Conservation (phyloP, 75 land plant genomes). For the Azolla pinnata region DNA sequence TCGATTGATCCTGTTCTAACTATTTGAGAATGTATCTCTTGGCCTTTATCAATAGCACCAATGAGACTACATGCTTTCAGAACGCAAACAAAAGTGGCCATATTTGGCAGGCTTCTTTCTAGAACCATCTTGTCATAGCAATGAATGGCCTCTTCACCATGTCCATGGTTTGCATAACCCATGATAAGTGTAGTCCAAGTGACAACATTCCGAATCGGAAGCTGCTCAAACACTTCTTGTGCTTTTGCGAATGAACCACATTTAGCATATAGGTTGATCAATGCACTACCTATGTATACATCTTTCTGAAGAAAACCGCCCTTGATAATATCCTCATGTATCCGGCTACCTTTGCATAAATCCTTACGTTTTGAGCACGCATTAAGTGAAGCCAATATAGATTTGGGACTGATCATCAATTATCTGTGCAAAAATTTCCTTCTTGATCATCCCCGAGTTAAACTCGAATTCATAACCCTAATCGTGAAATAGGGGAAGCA, state of each 20-base stretch:
- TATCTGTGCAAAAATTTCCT: no score
- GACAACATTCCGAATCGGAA: slow-evolving; percentile 2
- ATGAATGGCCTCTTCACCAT: not conserved
- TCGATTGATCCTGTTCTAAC: not conserved
- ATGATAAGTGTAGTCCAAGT: not conserved
- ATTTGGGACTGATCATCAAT: no score
- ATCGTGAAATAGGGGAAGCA: no score
- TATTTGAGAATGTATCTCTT: slow-evolving; percentile 1
- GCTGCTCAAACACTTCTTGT: not conserved
- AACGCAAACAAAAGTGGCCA: not conserved
- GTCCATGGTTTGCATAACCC: not conserved
- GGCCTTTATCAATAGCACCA: not conserved
- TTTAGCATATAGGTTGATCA: slow-evolving; percentile 3
- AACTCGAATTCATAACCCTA: no score
- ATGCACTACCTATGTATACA: not conserved
- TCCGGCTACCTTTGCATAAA: no score
- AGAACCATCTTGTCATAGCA: not conserved
- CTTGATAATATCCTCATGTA: no score
- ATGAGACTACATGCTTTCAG: not conserved
- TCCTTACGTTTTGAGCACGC: no score
- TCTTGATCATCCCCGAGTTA: no score
- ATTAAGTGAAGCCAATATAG: no score
- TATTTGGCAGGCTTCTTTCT: not conserved
- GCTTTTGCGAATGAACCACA: slow-evolving; percentile 3
- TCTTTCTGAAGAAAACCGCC: not conserved